Evolutionary conservation across 441 rosid genomes (phyloP).

Genomic region (Gossypium schwendimanii): DNA sequence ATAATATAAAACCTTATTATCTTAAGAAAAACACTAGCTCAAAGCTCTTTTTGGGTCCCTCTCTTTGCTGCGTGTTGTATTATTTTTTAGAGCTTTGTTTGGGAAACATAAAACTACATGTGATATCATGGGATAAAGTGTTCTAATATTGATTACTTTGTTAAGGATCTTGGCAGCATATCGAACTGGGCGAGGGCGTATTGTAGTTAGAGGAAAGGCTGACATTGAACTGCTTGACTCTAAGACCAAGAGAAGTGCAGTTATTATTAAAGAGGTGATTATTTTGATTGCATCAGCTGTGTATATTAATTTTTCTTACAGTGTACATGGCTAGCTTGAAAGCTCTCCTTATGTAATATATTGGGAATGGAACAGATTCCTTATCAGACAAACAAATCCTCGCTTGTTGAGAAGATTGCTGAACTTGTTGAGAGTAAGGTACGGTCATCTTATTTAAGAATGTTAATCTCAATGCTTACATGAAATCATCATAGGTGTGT

Average conservation of each 20-base stretch:
- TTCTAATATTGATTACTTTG: conserved; percentile 21
- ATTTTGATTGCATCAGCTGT: conserved; percentile 13
- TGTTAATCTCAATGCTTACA: neutral
- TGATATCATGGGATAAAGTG: neutral
- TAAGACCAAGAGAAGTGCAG: conserved; percentile 70
- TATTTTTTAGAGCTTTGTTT: neutral
- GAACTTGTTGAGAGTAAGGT: conserved; percentile 95
- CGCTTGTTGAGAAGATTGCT: conserved; percentile 91
- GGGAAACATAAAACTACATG: neutral
- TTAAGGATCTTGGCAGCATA: conserved; percentile 85
- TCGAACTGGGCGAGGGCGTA: conserved; percentile 85
- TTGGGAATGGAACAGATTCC: conserved; percentile 60
- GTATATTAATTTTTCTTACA: conserved; percentile 11
- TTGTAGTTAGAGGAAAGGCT: conserved; percentile 76
- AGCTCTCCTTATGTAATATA: conserved; percentile 11
- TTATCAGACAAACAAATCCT: conserved; percentile 86
- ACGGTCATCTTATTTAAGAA: conserved; percentile 15
- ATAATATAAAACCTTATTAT: neutral
- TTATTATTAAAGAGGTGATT: conserved; percentile 82
- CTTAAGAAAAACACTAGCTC: neutral
- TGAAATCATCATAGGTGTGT: neutral
- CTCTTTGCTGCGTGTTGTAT: neutral
- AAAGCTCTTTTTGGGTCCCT: neutral
- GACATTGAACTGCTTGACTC: conserved; percentile 76
- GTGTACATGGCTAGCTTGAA: conserved; percentile 6